phyloP scores from a whole-genome alignment of 306 rosid genomes.

The Prunus kanzakura region DNA sequence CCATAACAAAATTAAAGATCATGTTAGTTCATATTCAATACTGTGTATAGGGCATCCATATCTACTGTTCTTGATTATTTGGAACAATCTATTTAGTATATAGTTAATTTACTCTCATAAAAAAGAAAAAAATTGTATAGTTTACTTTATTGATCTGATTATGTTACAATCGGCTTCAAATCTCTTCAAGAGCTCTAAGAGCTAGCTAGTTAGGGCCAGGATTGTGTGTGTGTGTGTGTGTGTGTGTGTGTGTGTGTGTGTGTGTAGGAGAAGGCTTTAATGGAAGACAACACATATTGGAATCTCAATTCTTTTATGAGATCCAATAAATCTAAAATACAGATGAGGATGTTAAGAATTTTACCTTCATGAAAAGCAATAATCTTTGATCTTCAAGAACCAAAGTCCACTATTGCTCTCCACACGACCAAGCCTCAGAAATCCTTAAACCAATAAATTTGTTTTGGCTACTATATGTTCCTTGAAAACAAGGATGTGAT shows the following conservation, averaged over 20 bases:
- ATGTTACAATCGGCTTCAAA: not conserved
- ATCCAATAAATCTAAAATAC: not conserved
- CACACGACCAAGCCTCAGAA: too few species aligned
- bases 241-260: too few species aligned
- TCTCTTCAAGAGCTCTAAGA: not conserved
- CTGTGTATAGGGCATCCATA: not conserved
- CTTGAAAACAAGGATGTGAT: not conserved
- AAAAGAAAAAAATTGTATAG: too few species aligned
- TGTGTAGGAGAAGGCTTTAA: not conserved
- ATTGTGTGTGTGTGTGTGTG: too few species aligned
- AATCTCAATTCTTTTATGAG: not conserved
- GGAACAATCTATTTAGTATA: too few species aligned
- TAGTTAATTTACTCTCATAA: too few species aligned
- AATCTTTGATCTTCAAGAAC: conserved; percentile 3
- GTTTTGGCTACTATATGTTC: too few species aligned
- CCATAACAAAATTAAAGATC: not conserved
- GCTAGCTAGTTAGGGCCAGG: too few species aligned
- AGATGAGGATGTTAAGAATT: not conserved
- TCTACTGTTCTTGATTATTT: not conserved
- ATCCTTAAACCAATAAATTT: too few species aligned
- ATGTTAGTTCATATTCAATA: not conserved
- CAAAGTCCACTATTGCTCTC: not conserved
- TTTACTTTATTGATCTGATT: too few species aligned
- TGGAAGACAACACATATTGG: not conserved
- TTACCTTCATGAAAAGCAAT: not conserved